These are phyloP conservation scores for Hemileccinum impolitum DNA, from an alignment of 768 basidiomycete genomes.

Conservation along the genomic window DNA sequence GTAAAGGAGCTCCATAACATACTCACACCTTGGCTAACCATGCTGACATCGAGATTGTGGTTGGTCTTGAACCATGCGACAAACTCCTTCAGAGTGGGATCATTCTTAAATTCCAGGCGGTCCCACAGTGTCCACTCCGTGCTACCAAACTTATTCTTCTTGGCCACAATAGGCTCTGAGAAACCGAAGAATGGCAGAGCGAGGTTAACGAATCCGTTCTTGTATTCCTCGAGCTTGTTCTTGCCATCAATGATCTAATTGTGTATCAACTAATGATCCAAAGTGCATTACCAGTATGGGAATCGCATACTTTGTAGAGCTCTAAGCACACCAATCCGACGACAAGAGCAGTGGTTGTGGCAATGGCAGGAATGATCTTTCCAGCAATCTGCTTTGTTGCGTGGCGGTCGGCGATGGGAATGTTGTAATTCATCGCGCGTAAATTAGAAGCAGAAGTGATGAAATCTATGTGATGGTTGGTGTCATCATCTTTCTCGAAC, in stretches of 20 bases:
- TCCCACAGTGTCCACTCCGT: slow-evolving; percentile 99
- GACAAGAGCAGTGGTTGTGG: slow-evolving; percentile 95
- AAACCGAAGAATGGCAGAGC: slow-evolving; percentile 99
- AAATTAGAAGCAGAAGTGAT: slow-evolving; percentile 97
- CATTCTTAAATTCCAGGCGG: slow-evolving; percentile 86
- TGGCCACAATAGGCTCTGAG: slow-evolving; percentile 91
- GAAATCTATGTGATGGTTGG: slow-evolving; percentile 98
- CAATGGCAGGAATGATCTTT: slow-evolving; percentile 99
- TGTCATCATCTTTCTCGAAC: slow-evolving; percentile 99
- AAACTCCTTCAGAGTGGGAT: slow-evolving; percentile 86
- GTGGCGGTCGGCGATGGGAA: slow-evolving; percentile 82
- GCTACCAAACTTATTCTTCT: slow-evolving; percentile 82
- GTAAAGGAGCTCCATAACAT: slow-evolving; percentile 98
- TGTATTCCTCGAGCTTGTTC: slow-evolving; percentile 89
- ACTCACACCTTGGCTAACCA: slow-evolving; percentile 97
- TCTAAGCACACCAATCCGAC: slow-evolving; percentile 96
- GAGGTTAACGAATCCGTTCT: slow-evolving; percentile 98
- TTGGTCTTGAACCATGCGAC: slow-evolving; percentile 78
- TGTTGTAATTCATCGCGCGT: slow-evolving; percentile 92
- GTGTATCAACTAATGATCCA: slow-evolving; percentile 1
- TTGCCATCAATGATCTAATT: slow-evolving; percentile 91
- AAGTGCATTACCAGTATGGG: not conserved
- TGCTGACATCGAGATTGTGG: slow-evolving; percentile 84
- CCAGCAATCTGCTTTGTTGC: slow-evolving; percentile 97
- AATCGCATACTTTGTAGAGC: slow-evolving; percentile 77